Evolutionary conservation across 2,329 filamentous ascomycete genomes (phyloP), one percentile per base, ranked within the genome.

Genomic region (Penicillium brevicompactum): DNA sequence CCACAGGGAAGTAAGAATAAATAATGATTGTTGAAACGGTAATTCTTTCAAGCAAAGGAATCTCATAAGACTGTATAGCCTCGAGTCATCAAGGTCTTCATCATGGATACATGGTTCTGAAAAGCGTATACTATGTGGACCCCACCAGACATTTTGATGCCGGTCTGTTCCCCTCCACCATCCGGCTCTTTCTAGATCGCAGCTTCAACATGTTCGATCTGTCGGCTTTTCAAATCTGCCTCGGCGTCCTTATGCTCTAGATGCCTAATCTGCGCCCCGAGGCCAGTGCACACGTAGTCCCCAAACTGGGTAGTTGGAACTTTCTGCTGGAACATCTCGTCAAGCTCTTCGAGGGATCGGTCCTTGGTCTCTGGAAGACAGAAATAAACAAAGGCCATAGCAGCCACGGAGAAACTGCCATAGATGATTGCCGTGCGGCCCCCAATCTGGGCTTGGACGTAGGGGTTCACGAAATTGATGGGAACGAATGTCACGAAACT

Each of bases 381-480:
- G 49, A 70, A 66, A 42, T 57, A 64, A 13, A 64, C 60, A 46
- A 61, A 70, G 0, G 55, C 45, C 32, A 65, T 59, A 1, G 65
- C 59, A 9, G 61, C 43, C 30, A 68, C 44, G 2, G 65, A 68
- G 46, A 65, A 60, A 7, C 57, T 49, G 3, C 60, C 65, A 43
- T 60, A 69, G 21, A 69, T 63, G 43, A 64, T 62, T 3, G 58
- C 63, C 34, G 62, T 49, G 13, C 52, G 37, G 24, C 61, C 60
- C 4, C 64, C 65, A 30, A 71, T 59, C 1, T 56, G 52, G 40
- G 63, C 57, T 47, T 71, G 68, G 7, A 71, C 65, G 42, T 65
- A 72, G 0, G 68, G 68, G 22, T 64, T 67, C n/a, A 72, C 60
- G 40, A 62, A 73, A 24, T 62, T 68, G 43, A 71, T 62, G 3